Base-by-base conservation (phyloP, 2,329 filamentous ascomycete genomes). In the Aspergillus uvarum region DNA sequence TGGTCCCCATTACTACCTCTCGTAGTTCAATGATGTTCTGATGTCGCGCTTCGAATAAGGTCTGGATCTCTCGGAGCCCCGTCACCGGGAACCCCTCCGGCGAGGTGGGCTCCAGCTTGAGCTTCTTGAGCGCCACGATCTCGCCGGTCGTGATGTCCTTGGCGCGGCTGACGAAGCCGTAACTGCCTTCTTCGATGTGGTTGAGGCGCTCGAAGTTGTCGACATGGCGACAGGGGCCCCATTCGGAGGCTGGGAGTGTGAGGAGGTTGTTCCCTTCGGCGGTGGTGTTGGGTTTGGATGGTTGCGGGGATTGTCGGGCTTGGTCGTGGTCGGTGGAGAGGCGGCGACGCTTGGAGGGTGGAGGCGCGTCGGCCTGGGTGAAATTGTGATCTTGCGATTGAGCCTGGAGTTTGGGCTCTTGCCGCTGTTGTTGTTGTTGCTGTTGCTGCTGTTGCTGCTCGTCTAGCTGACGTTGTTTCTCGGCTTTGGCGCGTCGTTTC, bases 151-250 rank as follows among this genome's bases (percentile, higher is more conserved):
- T 79, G 32, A 84, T 81, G 68, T 96, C 89, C 63, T 83, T 88
- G 12, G 92, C 95, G 59, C 95, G 85, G 57, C 93, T 93, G 4
- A 99, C 95, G 85, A 89, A 94, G 50, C 95, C 95, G 76, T 99
- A 99, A 8, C 92, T 92, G 38, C 95, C 95, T 79, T 99, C 95
- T 76, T 98, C 95, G 70, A 99, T 99, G 73, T 95, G 90, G 76
- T 99, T 99, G 59, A 99, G 82, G 67, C 91, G 90, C 70, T 97
- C 91, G 78, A 93, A 99, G 71, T 91, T 89, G 71, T 94, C 89
- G 26, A 96, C 89, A 72, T 90, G 90, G 61, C 90, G 84, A 71
- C 89, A 90, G 3, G 85, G 82, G 59, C 85, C 83, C 87, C 92
- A 96, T 66, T 80, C 76, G 10, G 85, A 84, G 14, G 82, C 81